These are phyloP conservation scores for Kodamaea jinghongensis DNA, from an alignment of 805 yeast species.

Conservation along the genomic window DNA sequence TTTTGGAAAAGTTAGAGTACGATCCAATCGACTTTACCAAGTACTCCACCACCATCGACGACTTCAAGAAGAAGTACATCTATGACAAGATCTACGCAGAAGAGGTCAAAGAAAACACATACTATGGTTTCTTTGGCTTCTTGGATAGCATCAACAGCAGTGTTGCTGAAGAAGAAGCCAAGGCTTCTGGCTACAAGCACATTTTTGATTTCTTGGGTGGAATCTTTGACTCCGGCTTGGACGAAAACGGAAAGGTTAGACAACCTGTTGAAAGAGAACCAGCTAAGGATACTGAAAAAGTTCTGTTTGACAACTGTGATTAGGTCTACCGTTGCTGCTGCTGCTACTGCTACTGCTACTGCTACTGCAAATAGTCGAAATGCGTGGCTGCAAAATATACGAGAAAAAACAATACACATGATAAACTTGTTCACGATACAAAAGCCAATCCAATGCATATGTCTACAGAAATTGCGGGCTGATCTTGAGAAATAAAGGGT, in stretches of 20 bases:
- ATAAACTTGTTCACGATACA: too few relatives aligned
- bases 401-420: too few relatives aligned
- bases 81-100: slow-evolving; percentile 91
- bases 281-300: slow-evolving; percentile 3
- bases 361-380: too few relatives aligned
- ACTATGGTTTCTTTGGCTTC: slow-evolving; percentile 86
- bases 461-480: too few relatives aligned
- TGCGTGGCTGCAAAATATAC: too few relatives aligned
- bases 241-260: slow-evolving; percentile 13
- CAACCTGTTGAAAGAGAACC: slow-evolving; percentile 12
- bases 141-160: slow-evolving; percentile 64
- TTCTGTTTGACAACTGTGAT: slow-evolving; percentile 8
- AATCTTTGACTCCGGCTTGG: slow-evolving; percentile 35
- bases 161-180: slow-evolving; percentile 26
- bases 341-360: too few relatives aligned
- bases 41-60: slow-evolving; percentile 70
- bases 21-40: slow-evolving; percentile 66
- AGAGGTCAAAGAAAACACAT: slow-evolving; percentile 83
- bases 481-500: too few relatives aligned
- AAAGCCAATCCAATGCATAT: too few relatives aligned
- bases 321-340: too few relatives aligned
- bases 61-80: slow-evolving; percentile 80
- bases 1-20: slow-evolving; percentile 72
- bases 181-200: slow-evolving; percentile 48
- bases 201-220: slow-evolving; percentile 59